Conservation (phyloP, 1,139 yeast species). For the Scheffersomyces illinoinensis region DNA sequence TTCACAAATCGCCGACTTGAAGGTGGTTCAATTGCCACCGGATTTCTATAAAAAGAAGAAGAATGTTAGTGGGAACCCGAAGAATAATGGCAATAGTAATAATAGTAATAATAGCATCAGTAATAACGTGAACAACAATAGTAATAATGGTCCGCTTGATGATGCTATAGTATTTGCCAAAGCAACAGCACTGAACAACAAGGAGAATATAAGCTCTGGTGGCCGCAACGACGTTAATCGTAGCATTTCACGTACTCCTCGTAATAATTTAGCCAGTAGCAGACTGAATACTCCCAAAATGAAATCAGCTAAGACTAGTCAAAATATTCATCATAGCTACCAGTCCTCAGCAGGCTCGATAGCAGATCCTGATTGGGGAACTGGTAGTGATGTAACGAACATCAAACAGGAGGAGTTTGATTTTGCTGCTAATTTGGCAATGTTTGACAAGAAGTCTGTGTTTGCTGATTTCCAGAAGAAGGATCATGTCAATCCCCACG, state of each 20-base stretch:
- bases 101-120: constrained; percentile 10
- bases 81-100: constrained; percentile 13
- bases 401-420: constrained; percentile 74
- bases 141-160: constrained; percentile 14
- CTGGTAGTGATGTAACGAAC: constrained; percentile 42
- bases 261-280: constrained; percentile 1
- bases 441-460: constrained; percentile 80
- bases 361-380: constrained; percentile 48
- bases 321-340: not conserved
- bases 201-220: not conserved
- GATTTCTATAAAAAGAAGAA: constrained; percentile 25
- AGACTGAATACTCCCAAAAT: constrained; percentile 17
- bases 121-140: constrained; percentile 4
- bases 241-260: not conserved
- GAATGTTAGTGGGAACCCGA: constrained; percentile 11
- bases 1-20: constrained; percentile 45
- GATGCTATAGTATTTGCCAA: constrained; percentile 31
- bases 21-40: constrained; percentile 50
- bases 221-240: not conserved
- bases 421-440: constrained; percentile 77
- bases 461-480: constrained; percentile 71
- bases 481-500: constrained; percentile 61
- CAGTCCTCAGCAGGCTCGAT: constrained; percentile 9
- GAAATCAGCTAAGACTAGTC: constrained; percentile 3
- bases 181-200: constrained; percentile 7